Evolutionary conservation across 176 grass and related monocot species (phyloP).

Genomic region (Poa annua): DNA sequence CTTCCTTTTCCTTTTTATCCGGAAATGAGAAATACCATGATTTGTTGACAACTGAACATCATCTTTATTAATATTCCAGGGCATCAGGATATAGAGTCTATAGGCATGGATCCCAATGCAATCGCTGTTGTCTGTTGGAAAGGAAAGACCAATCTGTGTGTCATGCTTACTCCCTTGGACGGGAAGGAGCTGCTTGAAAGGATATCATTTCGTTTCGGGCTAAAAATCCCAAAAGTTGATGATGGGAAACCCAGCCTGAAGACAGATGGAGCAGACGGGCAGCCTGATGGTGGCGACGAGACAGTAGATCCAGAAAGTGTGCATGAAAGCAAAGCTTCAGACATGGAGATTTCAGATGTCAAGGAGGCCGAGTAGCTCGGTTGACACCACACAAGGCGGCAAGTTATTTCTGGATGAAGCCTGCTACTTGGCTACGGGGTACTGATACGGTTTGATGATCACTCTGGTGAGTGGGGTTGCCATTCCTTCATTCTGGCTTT

Average conservation of each 20-base stretch:
- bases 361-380: constrained; percentile 35
- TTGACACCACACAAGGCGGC: not conserved
- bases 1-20: not conserved
- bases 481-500: not conserved
- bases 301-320: constrained; percentile 21
- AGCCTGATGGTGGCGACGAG: constrained; percentile 12
- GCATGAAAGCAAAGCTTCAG: constrained; percentile 35
- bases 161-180: constrained; percentile 86
- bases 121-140: constrained; percentile 93
- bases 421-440: not conserved
- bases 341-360: constrained; percentile 33
- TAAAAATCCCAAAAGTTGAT: constrained; percentile 32
- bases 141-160: constrained; percentile 89
- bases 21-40: not conserved
- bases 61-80: constrained; percentile 44
- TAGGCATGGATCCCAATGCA: constrained; percentile 61
- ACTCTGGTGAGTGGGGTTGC: not conserved
- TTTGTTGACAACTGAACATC: not conserved
- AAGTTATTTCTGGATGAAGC: not conserved
- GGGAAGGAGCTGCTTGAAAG: constrained; percentile 87
- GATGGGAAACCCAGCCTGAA: constrained; percentile 27
- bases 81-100: constrained; percentile 46
- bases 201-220: constrained; percentile 63
- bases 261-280: constrained; percentile 26
- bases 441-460: not conserved